Percentiles rank a stretch among this genome's conserved stretches.
Evolutionary conservation across 1,284 basidiomycete species (phyloP).

Genomic region (Mycena citricolor): DNA sequence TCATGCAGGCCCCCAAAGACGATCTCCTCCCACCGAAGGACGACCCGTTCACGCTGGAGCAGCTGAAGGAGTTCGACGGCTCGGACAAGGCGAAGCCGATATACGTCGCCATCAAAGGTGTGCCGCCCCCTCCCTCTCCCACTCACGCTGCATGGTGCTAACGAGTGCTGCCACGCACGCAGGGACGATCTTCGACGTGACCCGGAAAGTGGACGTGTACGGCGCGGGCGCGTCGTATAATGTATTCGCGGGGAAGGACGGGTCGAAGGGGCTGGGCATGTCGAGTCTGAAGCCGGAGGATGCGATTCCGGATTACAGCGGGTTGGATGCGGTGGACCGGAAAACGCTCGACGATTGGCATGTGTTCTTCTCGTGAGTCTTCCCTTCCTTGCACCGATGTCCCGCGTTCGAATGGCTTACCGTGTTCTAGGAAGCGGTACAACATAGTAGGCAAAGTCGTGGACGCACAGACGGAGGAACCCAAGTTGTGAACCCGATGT

Average conservation of each 20-base stretch:
- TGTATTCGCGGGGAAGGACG: constrained; percentile 89
- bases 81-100: constrained; percentile 65
- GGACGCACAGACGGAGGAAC: too few species aligned
- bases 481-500: too few species aligned
- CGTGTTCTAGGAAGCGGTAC: constrained; percentile 67
- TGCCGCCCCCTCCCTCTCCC: constrained; percentile 15
- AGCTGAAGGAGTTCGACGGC: constrained; percentile 74
- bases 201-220: constrained; percentile 79
- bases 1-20: constrained; percentile 65
- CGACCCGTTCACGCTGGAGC: constrained; percentile 69
- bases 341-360: constrained; percentile 94
- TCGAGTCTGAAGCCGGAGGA: constrained; percentile 88
- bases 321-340: constrained; percentile 70
- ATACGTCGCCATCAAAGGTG: constrained; percentile 88
- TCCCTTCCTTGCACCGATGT: not conserved
- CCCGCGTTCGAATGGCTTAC: constrained; percentile 25
- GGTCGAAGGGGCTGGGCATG: constrained; percentile 77
- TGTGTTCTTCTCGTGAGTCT: constrained; percentile 56
- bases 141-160: not conserved
- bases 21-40: constrained; percentile 77
- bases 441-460: constrained; percentile 64
- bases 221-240: constrained; percentile 71
- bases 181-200: constrained; percentile 88
- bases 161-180: constrained; percentile 4
- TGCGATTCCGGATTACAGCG: constrained; percentile 86